phyloP scores from a whole-genome alignment of 305 asterid species.

The Ruellia speciosa region DNA sequence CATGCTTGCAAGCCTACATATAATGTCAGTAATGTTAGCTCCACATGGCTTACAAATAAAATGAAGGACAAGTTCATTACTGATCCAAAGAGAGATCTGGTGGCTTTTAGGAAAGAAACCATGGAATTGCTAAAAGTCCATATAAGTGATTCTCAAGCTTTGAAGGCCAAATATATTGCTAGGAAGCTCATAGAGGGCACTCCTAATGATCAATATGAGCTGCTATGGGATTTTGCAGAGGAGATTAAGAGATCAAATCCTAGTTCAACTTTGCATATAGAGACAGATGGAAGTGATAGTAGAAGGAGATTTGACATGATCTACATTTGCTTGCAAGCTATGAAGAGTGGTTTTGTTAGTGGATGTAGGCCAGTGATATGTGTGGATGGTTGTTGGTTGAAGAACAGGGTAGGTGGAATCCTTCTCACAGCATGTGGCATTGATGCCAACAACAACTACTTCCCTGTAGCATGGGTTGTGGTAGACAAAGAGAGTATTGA shows the following conservation, averaged over 20 bases:
- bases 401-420: neutral
- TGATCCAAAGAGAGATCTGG: no score
- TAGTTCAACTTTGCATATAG: neutral
- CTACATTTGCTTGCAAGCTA: neutral
- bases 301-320: neutral
- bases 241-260: neutral
- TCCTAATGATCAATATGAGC: neutral
- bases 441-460: neutral
- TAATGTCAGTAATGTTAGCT: no score
- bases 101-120: no score
- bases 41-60: no score
- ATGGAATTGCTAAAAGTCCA: no score
- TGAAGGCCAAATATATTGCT: no score
- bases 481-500: neutral
- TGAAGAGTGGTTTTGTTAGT: neutral
- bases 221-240: neutral
- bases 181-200: no score
- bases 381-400: neutral
- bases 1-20: no score
- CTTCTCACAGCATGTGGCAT: neutral
- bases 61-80: no score
- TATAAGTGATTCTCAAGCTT: no score
- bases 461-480: neutral
- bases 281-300: neutral
- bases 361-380: neutral